Evolutionary conservation across 2,329 filamentous ascomycete species (phyloP).

Genomic region (Stemphylium beticola): DNA sequence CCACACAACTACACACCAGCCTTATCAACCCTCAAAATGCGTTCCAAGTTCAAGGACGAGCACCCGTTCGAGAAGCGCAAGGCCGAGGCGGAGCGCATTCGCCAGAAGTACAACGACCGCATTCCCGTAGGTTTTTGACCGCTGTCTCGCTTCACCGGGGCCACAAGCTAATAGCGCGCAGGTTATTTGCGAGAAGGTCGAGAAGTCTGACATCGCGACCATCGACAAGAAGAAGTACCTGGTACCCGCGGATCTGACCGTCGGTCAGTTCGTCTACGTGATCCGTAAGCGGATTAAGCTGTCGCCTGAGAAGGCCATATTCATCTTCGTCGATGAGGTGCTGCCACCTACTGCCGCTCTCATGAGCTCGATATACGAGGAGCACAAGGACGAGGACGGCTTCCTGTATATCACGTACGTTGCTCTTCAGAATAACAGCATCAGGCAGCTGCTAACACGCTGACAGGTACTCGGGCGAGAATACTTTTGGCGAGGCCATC

Average conservation of each 20-base stretch:
- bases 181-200: slow-evolving; percentile 99
- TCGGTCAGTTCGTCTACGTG: slow-evolving; percentile 99
- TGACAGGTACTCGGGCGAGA: slow-evolving; percentile 89
- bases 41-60: slow-evolving; percentile 99
- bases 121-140: slow-evolving; percentile 78
- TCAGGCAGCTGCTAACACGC: slow-evolving; percentile 28
- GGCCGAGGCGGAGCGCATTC: slow-evolving; percentile 98
- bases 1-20: slow-evolving; percentile 17
- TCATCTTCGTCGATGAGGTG: slow-evolving; percentile 99
- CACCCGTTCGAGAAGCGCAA: slow-evolving; percentile 99
- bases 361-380: slow-evolving; percentile 99
- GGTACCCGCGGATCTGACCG: slow-evolving; percentile 94
- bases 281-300: slow-evolving; percentile 99
- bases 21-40: slow-evolving; percentile 64
- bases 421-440: neutral
- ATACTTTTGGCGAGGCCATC: slow-evolving; percentile 79
- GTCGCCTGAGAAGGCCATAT: slow-evolving; percentile 99
- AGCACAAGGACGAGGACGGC: slow-evolving; percentile 89
- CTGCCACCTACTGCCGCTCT: slow-evolving; percentile 94
- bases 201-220: slow-evolving; percentile 98
- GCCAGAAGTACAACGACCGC: slow-evolving; percentile 97
- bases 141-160: neutral
- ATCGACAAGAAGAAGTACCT: slow-evolving; percentile 99
- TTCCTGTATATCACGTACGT: slow-evolving; percentile 97
- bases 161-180: slow-evolving; percentile 51